Base-by-base conservation (phyloP, 2,329 filamentous ascomycete genomes). In the Zasmidium cellare region DNA sequence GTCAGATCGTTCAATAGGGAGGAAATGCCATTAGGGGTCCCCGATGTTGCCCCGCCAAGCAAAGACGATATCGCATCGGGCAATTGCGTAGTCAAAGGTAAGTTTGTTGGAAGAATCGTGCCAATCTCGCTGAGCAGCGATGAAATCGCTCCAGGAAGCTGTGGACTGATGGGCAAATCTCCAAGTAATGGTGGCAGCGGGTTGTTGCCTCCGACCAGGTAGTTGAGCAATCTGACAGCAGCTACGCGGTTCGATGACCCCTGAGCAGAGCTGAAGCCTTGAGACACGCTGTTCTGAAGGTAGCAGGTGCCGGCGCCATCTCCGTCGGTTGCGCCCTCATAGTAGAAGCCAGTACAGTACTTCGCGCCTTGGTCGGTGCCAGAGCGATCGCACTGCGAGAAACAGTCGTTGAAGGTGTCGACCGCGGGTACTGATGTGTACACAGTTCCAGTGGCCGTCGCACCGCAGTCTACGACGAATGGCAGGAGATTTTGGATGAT, bases 261-360 rank as follows among this genome's bases (percentile, higher is more conserved):
- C n/a, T n/a, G 51, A 19, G 2, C 52, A 41, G 35, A 3, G 3
- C 7, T 20, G 41, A 66, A 62, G 31, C 53, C 58, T 41, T 64
- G 57, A 1, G 49, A 51, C 1, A 66, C 53, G 41, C 62, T 58
- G 48, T 67, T 64, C 25, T 61, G 59, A 16, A 68, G 55, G 45
- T 67, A 64, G 55, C 65, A 68, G 2, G 60, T 62, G 16, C 66
- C 65, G 22, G 62, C 31, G 9, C 65, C 63, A 1, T 54, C 52
- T 16, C 63, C 66, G 23, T 60, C 50, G 1, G 53, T 20, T 9
- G 51, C 47, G 22, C 64, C 63, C 2, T 57, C 55, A 46, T 65
- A 68, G 11, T 59, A 62, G 38, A 67, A 68, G 19, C 59, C 63
- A 5, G 64, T 68, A 41, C 66, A 68, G 53, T 63, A 66, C 16